phyloP scores from a whole-genome alignment of 2,329 filamentous ascomycete genomes.

The Pseudogymnoascus sp. region DNA sequence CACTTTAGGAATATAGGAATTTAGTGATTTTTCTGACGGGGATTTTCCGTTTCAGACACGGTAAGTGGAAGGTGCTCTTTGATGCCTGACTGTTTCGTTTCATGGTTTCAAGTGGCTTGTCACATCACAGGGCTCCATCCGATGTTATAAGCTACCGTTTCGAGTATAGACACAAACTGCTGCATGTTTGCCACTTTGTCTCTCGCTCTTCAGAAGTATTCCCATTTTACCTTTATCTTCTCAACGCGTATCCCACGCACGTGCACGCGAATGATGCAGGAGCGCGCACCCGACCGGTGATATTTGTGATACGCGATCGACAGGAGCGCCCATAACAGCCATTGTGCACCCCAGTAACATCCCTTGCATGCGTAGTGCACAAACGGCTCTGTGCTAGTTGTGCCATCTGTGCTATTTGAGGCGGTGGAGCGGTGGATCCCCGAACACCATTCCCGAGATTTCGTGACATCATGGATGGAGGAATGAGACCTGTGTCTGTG shows the following conservation, averaged over 20 bases:
- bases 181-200: background rate
- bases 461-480: background rate
- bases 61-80: background rate
- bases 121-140: background rate
- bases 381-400: background rate
- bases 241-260: background rate
- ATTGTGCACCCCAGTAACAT: background rate
- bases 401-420: background rate
- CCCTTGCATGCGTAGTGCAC: background rate
- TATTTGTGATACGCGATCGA: constrained; percentile 7
- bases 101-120: background rate
- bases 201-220: background rate
- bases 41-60: background rate
- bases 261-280: background rate
- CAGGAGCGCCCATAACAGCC: background rate
- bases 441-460: background rate
- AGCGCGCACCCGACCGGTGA: background rate
- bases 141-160: background rate
- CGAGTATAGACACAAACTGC: background rate
- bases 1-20: background rate
- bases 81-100: background rate
- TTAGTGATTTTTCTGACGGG: background rate
- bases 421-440: background rate
- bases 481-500: background rate
- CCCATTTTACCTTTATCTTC: background rate